Evolutionary conservation across 257 asterid genomes (phyloP).

Genomic region (Lantana camara): DNA sequence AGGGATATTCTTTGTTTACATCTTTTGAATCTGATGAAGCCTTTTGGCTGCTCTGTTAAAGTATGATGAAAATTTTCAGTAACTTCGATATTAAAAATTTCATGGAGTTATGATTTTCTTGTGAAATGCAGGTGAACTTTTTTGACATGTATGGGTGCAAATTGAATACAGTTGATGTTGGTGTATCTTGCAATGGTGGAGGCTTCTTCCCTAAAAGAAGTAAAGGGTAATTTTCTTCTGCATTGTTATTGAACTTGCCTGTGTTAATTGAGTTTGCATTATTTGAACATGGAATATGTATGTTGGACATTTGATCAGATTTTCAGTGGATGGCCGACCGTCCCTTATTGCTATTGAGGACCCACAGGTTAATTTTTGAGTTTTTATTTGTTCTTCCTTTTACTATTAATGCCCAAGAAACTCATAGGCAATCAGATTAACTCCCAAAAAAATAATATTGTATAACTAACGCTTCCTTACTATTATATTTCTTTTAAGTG

Average conservation of each 20-base stretch:
- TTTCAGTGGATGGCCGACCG: constrained; percentile 57
- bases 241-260: constrained; percentile 1
- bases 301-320: constrained; percentile 47
- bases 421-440: too few relatives aligned
- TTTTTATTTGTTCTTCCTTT: constrained; percentile 21
- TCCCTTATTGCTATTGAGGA: constrained; percentile 80
- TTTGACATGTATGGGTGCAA: constrained; percentile 92
- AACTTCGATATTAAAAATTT: constrained; percentile 13
- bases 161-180: constrained; percentile 81
- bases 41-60: background rate
- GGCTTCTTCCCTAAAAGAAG: constrained; percentile 70
- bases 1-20: background rate
- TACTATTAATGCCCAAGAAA: constrained; percentile 4
- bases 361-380: constrained; percentile 71
- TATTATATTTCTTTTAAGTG: too few relatives aligned
- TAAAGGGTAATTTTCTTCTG: constrained; percentile 61
- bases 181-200: constrained; percentile 77
- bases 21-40: background rate
- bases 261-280: constrained; percentile 6
- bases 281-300: background rate
- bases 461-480: too few relatives aligned
- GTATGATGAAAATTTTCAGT: constrained; percentile 23
- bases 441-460: too few relatives aligned
- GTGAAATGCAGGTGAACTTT: constrained; percentile 68
- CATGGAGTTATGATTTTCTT: constrained; percentile 20